A percentile compares a stretch with the other conserved stretches of the same genome.
phyloP scores from a whole-genome alignment of 768 basidiomycete species.

The Suillus occidentalis region DNA sequence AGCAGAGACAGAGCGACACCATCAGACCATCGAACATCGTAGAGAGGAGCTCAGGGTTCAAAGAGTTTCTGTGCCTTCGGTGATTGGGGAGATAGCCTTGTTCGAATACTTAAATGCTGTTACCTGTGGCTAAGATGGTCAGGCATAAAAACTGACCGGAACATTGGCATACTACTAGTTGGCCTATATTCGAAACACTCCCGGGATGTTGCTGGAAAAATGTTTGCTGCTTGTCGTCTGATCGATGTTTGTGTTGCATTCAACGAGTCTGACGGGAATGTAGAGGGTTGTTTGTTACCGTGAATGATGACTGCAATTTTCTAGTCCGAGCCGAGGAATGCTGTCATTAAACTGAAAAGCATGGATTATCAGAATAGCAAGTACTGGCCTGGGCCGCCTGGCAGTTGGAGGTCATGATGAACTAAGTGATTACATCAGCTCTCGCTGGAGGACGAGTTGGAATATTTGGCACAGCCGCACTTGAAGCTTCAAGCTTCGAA shows the following conservation, averaged over 20 bases:
- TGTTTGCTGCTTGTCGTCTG: neutral
- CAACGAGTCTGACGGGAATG: neutral
- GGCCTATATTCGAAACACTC: neutral
- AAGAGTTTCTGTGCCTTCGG: neutral
- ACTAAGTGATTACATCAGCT: too few species aligned
- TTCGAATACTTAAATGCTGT: neutral
- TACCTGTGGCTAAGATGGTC: neutral
- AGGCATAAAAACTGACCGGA: conserved; percentile 12
- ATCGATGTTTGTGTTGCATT: conserved; percentile 8
- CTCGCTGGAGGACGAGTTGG: too few species aligned
- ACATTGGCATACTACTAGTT: conserved; percentile 3
- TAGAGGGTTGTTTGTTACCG: neutral
- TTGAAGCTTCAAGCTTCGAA: too few species aligned
- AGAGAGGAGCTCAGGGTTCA: conserved; percentile 14
- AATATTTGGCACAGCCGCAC: too few species aligned
- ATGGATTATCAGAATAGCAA: too few species aligned
- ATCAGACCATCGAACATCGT: conserved; percentile 29
- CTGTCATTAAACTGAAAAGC: neutral
- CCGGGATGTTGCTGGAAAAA: neutral
- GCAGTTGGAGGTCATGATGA: too few species aligned
- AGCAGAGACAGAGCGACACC: conserved; percentile 15
- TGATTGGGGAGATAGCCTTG: conserved; percentile 3
- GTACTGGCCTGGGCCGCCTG: too few species aligned
- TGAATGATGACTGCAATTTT: conserved; percentile 7
- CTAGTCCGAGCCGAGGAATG: conserved; percentile 23